Evolutionary conservation across 139 green algal genomes (phyloP), one percentile per base, ranked within the genome.

Genomic region (Coelastrella sp.): DNA sequence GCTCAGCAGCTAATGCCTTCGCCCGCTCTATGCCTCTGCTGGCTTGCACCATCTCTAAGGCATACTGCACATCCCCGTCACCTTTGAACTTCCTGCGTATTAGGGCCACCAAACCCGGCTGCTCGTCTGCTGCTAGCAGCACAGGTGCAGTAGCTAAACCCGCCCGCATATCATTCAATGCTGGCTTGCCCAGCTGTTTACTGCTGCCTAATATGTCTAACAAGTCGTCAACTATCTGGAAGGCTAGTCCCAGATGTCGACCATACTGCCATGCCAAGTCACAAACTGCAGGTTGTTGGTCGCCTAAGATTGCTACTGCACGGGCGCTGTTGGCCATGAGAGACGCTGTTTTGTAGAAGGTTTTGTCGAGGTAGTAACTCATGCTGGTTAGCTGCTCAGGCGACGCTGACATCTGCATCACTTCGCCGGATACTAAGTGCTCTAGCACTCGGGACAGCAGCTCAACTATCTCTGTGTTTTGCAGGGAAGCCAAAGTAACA

Each of bases 261-360:
- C 97, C 97, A 87, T 97, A 99, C 76, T 95, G 91, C 80, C 93
- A 96, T 20, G 96, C 96, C 23, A 93, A 85, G 47, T 96, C 86
- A 60, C 88, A 94, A 20, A 95, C 93, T 91, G 93, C 59, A 58
- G 59, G 87, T 73, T 85, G 88, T 68, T 79, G 61, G 47, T 76
- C 88, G 11, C 92, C 95, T n/a, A 99, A 91, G 54, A 99, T 88
- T 16, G 98, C 97, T 0, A 98, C 93, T 0, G 95, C 93, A 68
- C 97, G 95, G 32, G 91, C 92, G 89, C 94, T 97, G 95, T 99
- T 99, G 23, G 98, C 97, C 92, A 99, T 97, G 23, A 99, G 94
- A 3, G 95, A 98, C 0, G 97, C 98, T 2, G 98, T 99, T 93
- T 99, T 99, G 93, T 94, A 98, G 92, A 97, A 99, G 0, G 97